Conservation (phyloP, 306 rosid genomes). For the Casuarina glauca region DNA sequence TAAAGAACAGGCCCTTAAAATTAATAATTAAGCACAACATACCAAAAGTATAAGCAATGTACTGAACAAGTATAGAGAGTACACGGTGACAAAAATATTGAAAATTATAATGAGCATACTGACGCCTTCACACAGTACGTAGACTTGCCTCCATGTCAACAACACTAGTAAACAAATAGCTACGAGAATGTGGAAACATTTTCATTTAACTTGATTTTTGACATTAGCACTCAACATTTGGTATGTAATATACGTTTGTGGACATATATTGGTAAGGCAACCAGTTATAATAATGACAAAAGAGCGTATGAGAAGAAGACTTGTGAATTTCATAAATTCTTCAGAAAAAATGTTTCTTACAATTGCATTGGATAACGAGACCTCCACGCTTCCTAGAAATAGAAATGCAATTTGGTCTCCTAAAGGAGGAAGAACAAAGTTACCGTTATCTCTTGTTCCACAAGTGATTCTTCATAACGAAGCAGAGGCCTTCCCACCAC, state of each 20-base stretch:
- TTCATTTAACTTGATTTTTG: not conserved
- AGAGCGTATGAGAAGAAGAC: not conserved
- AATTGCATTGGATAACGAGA: not conserved
- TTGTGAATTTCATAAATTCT: not conserved
- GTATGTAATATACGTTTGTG: not conserved
- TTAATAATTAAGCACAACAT: slow-evolving; percentile 11
- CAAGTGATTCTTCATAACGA: slow-evolving; percentile 93
- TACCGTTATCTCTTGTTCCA: slow-evolving; percentile 87
- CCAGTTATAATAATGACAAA: not conserved
- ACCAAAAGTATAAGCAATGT: not conserved
- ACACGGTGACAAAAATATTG: not conserved
- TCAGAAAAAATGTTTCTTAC: not conserved
- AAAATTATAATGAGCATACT: slow-evolving; percentile 7
- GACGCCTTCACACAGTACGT: slow-evolving; percentile 5
- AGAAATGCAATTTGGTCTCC: not conserved
- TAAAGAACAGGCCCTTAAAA: slow-evolving; percentile 1
- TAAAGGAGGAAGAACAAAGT: not conserved
- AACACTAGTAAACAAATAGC: not conserved
- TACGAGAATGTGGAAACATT: not conserved
- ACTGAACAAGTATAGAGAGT: not conserved
- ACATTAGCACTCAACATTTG: not conserved
- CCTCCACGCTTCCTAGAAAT: not conserved
- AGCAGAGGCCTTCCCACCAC: slow-evolving; percentile 98
- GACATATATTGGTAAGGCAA: not conserved
- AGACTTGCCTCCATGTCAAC: slow-evolving; percentile 1